Conservation (phyloP, 305 asterid genomes). For the Rubia tinctorum region DNA sequence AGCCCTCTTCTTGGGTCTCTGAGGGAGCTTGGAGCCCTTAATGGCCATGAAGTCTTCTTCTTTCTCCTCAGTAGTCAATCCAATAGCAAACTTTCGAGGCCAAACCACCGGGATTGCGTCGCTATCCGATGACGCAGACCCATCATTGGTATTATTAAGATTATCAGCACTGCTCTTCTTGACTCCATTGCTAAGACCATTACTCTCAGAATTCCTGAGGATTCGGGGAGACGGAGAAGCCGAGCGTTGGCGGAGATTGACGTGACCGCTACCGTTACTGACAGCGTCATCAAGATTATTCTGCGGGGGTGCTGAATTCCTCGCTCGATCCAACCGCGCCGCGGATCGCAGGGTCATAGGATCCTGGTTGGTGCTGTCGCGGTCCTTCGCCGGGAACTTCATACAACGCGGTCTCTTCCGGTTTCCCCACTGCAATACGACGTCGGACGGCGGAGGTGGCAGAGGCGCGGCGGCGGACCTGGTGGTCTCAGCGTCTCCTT, state of each 20-base stretch:
- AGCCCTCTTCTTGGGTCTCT: slow-evolving; percentile 93
- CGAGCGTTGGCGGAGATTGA: slow-evolving; percentile 81
- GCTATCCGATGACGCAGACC: slow-evolving; percentile 81
- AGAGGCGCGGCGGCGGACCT: slow-evolving; percentile 49
- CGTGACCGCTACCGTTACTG: slow-evolving; percentile 44
- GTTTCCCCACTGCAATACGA: slow-evolving; percentile 85
- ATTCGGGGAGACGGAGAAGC: slow-evolving; percentile 69
- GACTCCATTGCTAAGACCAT: slow-evolving; percentile 30
- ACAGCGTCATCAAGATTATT: slow-evolving; percentile 18
- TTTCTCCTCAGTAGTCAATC: slow-evolving; percentile 87
- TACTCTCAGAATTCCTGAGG: no score
- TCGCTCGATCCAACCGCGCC: slow-evolving; percentile 54
- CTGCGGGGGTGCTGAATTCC: slow-evolving; percentile 33
- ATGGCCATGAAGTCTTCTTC: no score
- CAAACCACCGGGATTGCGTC: slow-evolving; percentile 60
- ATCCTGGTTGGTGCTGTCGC: slow-evolving; percentile 10
- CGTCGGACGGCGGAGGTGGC: slow-evolving; percentile 56
- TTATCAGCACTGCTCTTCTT: slow-evolving; percentile 25
- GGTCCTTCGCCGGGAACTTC: slow-evolving; percentile 65
- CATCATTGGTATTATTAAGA: slow-evolving; percentile 35
- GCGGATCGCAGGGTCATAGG: slow-evolving; percentile 29
- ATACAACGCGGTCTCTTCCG: slow-evolving; percentile 76
- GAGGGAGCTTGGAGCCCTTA: slow-evolving; percentile 97
- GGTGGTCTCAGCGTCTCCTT: slow-evolving; percentile 5
- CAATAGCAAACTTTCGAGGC: slow-evolving; percentile 87